Evolutionary conservation across 2,329 filamentous ascomycete species (phyloP), one percentile per base, ranked within the genome.

Genomic region (Penicillium sp.): DNA sequence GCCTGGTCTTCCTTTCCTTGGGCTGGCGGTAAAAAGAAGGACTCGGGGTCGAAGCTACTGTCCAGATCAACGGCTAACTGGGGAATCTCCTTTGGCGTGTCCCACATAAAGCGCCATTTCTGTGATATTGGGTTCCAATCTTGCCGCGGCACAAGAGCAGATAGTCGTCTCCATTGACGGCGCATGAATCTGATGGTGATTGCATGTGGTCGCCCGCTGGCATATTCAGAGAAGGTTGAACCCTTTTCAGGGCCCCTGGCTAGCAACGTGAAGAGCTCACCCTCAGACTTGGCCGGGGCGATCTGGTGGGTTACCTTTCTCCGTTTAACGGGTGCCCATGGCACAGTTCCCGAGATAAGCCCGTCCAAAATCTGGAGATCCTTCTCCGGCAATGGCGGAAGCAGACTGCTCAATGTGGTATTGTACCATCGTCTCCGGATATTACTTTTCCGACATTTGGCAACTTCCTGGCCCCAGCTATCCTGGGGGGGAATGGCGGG

Each of bases 141-240:
- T 51, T 66, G 62, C 8, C 63, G 66, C 16, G 74, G 74, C 1
- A 72, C 65, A 14, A 72, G 41, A 36, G 57, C 58, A 32, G 67
- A 70, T 23, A 75, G 57, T n/a, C 67, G 70, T 40, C 63, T 63
- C 74, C 74, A 76, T 14, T 70, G 51, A 27, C 69, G 67, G 9
- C 57, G 62, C 68, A 78, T 74, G 43, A 76, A 68, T 11, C 74
- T 68, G 16, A 64, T 53, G 6, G 72, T 76, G 38, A 78, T 70
- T 3, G 58, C 59, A 54, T 76, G 75, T 13, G 75, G 74, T 32
- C 75, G 70, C 7, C 74, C 74, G 47, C 61, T 59, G 7, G 49
- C 55, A 53, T 68, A 75, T 23, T 59, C 46, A 5, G 56, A 58
- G 42, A 76, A 74, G 0, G 73, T 74, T 5, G 55, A 53, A 3